Evolutionary conservation across 208 protist genomes (phyloP).

Genomic region (Wallacemonas collosoma): DNA sequence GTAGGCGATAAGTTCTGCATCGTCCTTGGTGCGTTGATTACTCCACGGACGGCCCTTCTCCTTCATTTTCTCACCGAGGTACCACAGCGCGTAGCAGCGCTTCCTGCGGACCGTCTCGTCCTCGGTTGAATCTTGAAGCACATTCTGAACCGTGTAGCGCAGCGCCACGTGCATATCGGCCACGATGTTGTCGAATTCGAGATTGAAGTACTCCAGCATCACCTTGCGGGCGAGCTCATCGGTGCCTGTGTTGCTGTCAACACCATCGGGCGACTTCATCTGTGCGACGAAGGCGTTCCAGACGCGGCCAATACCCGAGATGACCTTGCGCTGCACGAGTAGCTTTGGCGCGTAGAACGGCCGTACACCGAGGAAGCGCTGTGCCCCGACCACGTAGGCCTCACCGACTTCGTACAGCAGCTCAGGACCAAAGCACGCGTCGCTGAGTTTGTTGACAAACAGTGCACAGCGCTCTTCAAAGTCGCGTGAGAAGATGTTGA

Average conservation of each 20-base stretch:
- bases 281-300: slow-evolving; percentile 51
- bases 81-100: slow-evolving; percentile 87
- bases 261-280: slow-evolving; percentile 25
- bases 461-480: slow-evolving; percentile 77
- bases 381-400: slow-evolving; percentile 71
- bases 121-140: slow-evolving; percentile 63
- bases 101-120: slow-evolving; percentile 55
- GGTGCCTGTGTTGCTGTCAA: neutral
- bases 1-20: slow-evolving; percentile 77
- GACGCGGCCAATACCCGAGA: slow-evolving; percentile 65
- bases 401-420: slow-evolving; percentile 79
- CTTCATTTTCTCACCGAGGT: slow-evolving; percentile 78
- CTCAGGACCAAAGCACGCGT: slow-evolving; percentile 81
- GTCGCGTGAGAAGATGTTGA: slow-evolving; percentile 78
- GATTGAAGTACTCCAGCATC: slow-evolving; percentile 81
- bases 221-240: slow-evolving; percentile 51
- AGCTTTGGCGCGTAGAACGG: slow-evolving; percentile 85
- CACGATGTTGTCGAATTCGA: slow-evolving; percentile 85
- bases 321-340: slow-evolving; percentile 64
- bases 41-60: slow-evolving; percentile 53
- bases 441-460: slow-evolving; percentile 49
- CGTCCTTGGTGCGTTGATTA: slow-evolving; percentile 29
- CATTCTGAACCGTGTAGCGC: slow-evolving; percentile 73
- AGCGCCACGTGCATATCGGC: slow-evolving; percentile 65
- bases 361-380: slow-evolving; percentile 77